phyloP scores from a whole-genome alignment of 225 moss, liverwort and hornwort genomes.

The Bryoerythrophyllum caledonicum region DNA sequence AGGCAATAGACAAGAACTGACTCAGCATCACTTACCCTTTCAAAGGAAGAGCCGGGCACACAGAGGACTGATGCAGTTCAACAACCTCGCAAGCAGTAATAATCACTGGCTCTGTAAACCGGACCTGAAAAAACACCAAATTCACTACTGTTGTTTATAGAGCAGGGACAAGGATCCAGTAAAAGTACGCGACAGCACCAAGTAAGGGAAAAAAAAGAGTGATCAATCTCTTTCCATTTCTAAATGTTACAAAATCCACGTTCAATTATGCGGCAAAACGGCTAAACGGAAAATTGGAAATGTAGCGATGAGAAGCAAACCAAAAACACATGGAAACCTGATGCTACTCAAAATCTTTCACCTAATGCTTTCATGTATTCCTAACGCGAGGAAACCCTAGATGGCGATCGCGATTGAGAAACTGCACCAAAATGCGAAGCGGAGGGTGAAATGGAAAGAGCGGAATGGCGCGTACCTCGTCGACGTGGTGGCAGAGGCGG shows the following conservation, averaged over 20 bases:
- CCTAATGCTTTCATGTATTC: not conserved
- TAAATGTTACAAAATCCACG: not conserved
- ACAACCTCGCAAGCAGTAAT: constrained; percentile 92
- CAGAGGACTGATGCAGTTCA: constrained; percentile 63
- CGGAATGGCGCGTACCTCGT: constrained; percentile 56
- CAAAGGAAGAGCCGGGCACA: constrained; percentile 60
- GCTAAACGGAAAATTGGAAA: not conserved
- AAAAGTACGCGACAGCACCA: not conserved
- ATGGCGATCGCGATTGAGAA: constrained; percentile 16
- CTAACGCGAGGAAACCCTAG: constrained; percentile 31
- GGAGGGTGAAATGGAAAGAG: not conserved
- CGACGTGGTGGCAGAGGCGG: constrained; percentile 85
- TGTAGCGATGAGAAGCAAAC: constrained; percentile 2
- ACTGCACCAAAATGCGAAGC: not conserved
- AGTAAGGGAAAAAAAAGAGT: constrained; percentile 4
- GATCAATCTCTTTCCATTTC: not conserved
- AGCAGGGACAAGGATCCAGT: not conserved
- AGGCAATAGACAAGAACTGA: constrained; percentile 2
- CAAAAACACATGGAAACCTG: not conserved
- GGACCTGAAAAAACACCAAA: constrained; percentile 59
- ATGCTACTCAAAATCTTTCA: not conserved
- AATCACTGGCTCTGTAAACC: constrained; percentile 94
- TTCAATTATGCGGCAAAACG: not conserved
- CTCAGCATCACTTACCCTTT: constrained; percentile 58
- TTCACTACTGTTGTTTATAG: constrained; percentile 10